These are phyloP conservation scores for Bruguiera sexangula DNA, from an alignment of 345 rosid species.

Conservation along the genomic window DNA sequence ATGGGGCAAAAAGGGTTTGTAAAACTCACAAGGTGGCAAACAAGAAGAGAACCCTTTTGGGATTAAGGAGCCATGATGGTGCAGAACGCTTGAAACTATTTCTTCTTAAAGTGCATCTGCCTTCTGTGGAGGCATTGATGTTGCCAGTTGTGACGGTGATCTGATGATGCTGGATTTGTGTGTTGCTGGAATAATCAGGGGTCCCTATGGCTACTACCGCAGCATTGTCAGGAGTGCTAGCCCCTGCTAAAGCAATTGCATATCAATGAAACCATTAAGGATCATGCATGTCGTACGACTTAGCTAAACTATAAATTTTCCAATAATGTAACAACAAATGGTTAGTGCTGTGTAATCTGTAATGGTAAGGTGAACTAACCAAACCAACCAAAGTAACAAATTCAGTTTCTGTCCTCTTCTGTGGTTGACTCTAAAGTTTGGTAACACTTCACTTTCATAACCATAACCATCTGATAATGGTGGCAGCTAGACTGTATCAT, in stretches of 20 bases:
- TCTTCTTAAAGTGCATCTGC: conserved; percentile 46
- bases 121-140: conserved; percentile 34
- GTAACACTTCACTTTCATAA: conserved; percentile 21
- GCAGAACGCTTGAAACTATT: conserved; percentile 65
- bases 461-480: not conserved
- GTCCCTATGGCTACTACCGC: conserved; percentile 27
- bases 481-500: not conserved
- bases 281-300: conserved; percentile 5
- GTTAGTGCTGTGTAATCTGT: conserved; percentile 15
- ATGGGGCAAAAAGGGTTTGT: too few species aligned
- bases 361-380: not conserved
- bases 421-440: conserved; percentile 13
- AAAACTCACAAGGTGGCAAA: conserved; percentile 79
- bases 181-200: conserved; percentile 33
- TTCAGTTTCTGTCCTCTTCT: not conserved
- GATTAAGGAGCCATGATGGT: conserved; percentile 64
- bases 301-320: not conserved
- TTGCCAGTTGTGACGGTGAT: conserved; percentile 58
- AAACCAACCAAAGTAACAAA: conserved; percentile 1
- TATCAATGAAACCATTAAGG: conserved; percentile 14
- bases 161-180: conserved; percentile 73
- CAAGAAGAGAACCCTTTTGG: conserved; percentile 76
- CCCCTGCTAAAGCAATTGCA: conserved; percentile 29
- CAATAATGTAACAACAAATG: conserved; percentile 14
- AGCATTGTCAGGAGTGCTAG: conserved; percentile 57